Percentiles rank a stretch among this genome's conserved stretches.
Conservation (phyloP, 495 filamentous ascomycete species). For the Aspergillus biplanus region DNA sequence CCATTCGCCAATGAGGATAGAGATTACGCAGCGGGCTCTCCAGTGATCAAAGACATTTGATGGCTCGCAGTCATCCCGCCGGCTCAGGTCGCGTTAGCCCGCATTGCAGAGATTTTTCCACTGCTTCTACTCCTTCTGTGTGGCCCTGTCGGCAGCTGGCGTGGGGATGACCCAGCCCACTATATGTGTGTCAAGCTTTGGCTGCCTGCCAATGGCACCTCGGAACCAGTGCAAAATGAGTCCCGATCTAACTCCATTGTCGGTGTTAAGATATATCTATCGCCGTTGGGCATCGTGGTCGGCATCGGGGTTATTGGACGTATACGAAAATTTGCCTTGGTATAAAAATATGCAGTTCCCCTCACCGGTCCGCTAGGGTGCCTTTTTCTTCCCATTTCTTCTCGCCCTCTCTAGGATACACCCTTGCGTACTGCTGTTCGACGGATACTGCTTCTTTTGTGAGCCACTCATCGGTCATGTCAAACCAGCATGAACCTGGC, state of each 20-base stretch:
- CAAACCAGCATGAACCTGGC: constrained; percentile 4
- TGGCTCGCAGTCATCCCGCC: too few species aligned
- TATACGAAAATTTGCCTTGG: constrained; percentile 8
- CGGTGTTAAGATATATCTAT: constrained; percentile 17
- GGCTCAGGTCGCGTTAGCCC: constrained; percentile 9
- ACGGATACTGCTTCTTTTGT: too few species aligned
- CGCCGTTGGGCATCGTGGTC: constrained; percentile 2
- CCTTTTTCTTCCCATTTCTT: neutral
- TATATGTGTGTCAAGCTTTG: constrained; percentile 17
- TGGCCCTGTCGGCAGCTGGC: too few species aligned
- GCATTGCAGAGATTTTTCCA: constrained; percentile 3
- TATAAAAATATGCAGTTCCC: constrained; percentile 4
- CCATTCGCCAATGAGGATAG: neutral
- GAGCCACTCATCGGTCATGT: neutral
- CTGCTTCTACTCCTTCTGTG: neutral
- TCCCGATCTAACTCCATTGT: neutral
- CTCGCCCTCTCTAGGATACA: neutral
- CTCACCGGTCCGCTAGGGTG: too few species aligned
- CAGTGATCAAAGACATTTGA: neutral
- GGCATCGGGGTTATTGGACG: neutral
- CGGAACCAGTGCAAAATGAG: neutral
- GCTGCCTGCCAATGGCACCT: constrained; percentile 7
- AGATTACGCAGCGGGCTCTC: neutral
- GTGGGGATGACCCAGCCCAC: constrained; percentile 3
- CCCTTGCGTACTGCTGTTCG: neutral